Evolutionary conservation across 352 stramenopile genomes (phyloP), one percentile per base, ranked within the genome.

Genomic region (Pelagophyceae sp.): DNA sequence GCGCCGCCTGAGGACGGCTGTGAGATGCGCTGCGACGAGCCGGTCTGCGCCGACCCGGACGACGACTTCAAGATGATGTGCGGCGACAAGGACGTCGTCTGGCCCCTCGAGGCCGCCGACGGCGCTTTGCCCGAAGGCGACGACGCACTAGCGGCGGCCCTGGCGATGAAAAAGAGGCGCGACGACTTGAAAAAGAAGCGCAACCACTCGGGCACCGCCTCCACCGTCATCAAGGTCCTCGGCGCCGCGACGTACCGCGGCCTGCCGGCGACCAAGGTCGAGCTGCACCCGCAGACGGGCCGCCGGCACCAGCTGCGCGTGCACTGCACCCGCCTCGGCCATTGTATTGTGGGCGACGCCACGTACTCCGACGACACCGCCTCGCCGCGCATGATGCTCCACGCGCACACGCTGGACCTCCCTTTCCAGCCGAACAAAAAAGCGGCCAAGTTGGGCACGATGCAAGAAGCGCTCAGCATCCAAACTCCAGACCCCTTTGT

Each of bases 291-390:
- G 23, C 75, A 93, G 27, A 92, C 87, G 45, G 90, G 90, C 5
- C 86, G 90, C 0, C 83, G 90, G 33, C 90, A 95, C 76, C 90
- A 95, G 78, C 76, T 95, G 60, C 87, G 90, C 0, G 83, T 95
- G 31, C 90, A 95, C 35, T 72, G 38, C 38, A 25, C 79, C 31
- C 33, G 33, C 27, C 38, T 83, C 23, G 80, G 80, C 64, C 45
- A 70, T 29, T 74, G 78, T 0, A 83, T 83, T 32, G 45, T 82
- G 6, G 78, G 77, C n/a, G 80, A 83, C 69, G 79, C 79, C 0
- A 83, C 80, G 15, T 83, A 83, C 71, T 77, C 71, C 29, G 17
- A 6, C 11, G 58, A 78, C 38, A 20, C 25, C 5, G 31, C 3
- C 19, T 15, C 29, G 31, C 3, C 3, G 6, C 64, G 64, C 32